Evolutionary conservation across 371 early-diverging fungal genomes (phyloP), one percentile per base, ranked within the genome.

Genomic region (Vairimorpha apis): DNA sequence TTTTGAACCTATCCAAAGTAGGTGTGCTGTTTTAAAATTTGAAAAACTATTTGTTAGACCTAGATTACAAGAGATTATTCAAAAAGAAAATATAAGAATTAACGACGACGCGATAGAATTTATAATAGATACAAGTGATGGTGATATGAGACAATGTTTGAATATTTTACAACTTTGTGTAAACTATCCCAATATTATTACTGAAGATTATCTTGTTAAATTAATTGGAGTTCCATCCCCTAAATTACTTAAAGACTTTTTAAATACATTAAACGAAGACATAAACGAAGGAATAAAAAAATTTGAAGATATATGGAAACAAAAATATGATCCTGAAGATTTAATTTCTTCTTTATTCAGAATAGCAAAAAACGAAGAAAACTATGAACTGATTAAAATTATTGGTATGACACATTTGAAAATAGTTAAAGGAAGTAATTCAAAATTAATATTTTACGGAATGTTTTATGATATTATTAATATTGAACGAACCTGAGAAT

Each of bases 121-220:
- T 0, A 81, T 98, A 43, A 88, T 93, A 13, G 93, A 94, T 76
- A 89, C 91, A 16, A 88, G 93, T 7, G 95, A 96, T 69, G 97
- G 99, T 27, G 99, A 98, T 82, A 92, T 97, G 91, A 88, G 99
- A 41, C 94, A 95, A 84, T 95, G 92, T 1, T 85, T 98, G 77
- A 96, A 96, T 81, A 92, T 94, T 72, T 85, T 98, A 65, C 97
- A 97, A 81, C 87, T 47, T 4, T 49, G 60, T 58, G 33, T 67
- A 1, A 49, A 44, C 8, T n/a, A 29, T 29, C 44, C 27, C 0
- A 18, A 47, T 10, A 18, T 18, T 0, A 38, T 78, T 41, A 53
- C 41, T 56, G 70, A 67, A 12, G 49, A 74, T 13, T 53, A 62
- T 33, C 55, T 79, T 49, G 33, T 64, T 30, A 59, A 76, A 44